Evolutionary conservation across 352 stramenopile species (phyloP).

Genomic region (Pythium coloratum): DNA sequence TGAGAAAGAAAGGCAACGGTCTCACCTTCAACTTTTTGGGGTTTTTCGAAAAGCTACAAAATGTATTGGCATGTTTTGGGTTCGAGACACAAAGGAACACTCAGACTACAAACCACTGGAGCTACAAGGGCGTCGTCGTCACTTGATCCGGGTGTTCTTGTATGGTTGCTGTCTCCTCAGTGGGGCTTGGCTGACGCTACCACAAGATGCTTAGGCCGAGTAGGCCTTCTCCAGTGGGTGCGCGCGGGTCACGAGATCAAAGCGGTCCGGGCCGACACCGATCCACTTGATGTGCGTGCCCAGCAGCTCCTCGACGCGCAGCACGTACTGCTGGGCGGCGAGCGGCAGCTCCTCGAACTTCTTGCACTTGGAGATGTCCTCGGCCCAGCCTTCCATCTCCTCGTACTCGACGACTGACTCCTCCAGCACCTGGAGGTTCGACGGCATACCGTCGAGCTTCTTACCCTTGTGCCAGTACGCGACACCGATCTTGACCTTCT

Average conservation of each 20-base stretch:
- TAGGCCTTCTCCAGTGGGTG: slow-evolving; percentile 80
- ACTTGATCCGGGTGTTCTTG: neutral
- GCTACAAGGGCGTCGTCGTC: neutral
- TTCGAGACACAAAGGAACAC: neutral
- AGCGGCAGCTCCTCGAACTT: slow-evolving; percentile 96
- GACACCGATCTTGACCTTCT: slow-evolving; percentile 94
- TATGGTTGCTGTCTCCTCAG: neutral
- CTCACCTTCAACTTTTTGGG: neutral
- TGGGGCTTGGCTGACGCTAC: neutral
- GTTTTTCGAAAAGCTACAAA: neutral
- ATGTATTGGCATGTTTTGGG: neutral
- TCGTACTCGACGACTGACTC: slow-evolving; percentile 97
- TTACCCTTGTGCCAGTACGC: slow-evolving; percentile 95
- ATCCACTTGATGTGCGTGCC: slow-evolving; percentile 98
- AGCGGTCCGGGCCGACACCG: slow-evolving; percentile 95
- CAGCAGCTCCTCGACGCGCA: slow-evolving; percentile 96
- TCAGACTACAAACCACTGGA: neutral
- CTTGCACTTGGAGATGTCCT: slow-evolving; percentile 96
- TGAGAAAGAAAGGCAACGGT: neutral
- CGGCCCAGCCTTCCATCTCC: slow-evolving; percentile 92
- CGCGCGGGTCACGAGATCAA: slow-evolving; percentile 92
- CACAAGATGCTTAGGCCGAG: slow-evolving; percentile 11
- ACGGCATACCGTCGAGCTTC: slow-evolving; percentile 94
- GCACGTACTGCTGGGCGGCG: slow-evolving; percentile 96
- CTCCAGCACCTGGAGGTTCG: slow-evolving; percentile 91